phyloP scores from a whole-genome alignment of 305 asterid genomes.

The Striga hermonthica region DNA sequence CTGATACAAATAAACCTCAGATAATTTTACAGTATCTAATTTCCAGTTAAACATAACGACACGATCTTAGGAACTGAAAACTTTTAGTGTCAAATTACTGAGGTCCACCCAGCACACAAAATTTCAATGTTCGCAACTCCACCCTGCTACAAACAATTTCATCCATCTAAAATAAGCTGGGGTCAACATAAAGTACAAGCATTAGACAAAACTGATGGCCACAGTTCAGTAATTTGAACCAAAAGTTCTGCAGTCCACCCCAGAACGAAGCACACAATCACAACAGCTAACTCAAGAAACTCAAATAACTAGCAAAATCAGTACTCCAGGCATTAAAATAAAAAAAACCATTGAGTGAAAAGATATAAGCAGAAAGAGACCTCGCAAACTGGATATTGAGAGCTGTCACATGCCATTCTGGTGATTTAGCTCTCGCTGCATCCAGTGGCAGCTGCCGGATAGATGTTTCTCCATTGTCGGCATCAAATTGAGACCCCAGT shows the following conservation, averaged over 20 bases:
- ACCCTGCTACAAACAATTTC: no score
- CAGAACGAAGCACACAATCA: background rate
- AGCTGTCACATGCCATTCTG: conserved; percentile 89
- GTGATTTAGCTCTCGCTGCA: conserved; percentile 70
- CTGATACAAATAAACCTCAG: background rate
- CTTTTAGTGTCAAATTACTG: no score
- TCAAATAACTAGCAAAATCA: background rate
- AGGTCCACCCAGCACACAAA: no score
- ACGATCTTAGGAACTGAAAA: no score
- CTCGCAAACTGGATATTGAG: conserved; percentile 91
- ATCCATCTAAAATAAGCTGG: no score
- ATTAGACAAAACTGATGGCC: background rate
- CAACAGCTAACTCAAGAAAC: conserved; percentile 1
- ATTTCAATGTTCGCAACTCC: no score
- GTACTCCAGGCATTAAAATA: background rate
- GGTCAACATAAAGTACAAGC: no score
- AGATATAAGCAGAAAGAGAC: conserved; percentile 34
- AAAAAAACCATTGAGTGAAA: background rate
- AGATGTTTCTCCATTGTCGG: conserved; percentile 54
- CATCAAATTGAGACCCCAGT: conserved; percentile 48
- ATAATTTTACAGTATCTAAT: no score
- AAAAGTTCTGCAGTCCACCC: conserved; percentile 4
- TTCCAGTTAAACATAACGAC: no score
- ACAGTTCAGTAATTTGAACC: background rate
- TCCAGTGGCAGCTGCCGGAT: conserved; percentile 51